These are phyloP conservation scores for Haematococcus sp. DNA, from an alignment of 139 green algal species.

Conservation along the genomic window DNA sequence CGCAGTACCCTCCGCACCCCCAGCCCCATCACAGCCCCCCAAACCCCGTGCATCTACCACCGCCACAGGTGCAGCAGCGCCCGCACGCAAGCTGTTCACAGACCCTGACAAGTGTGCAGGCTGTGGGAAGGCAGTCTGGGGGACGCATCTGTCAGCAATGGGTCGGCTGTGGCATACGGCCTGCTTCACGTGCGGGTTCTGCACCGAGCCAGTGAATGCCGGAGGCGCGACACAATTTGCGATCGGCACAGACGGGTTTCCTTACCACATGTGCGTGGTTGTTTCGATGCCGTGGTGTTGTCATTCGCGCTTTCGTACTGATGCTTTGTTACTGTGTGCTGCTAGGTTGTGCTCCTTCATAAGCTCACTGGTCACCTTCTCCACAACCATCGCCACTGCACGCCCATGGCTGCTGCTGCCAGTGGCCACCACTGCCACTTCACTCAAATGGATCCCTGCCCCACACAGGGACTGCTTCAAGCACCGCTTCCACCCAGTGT, in stretches of 20 bases:
- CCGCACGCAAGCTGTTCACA: constrained; percentile 6
- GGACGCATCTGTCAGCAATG: constrained; percentile 29
- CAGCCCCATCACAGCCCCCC: background rate
- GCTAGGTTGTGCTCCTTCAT: no score
- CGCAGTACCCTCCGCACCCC: no score
- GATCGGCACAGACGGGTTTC: constrained; percentile 15
- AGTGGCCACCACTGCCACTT: background rate
- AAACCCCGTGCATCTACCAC: background rate
- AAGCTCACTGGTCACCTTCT: no score
- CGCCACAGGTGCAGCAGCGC: background rate
- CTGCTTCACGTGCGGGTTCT: constrained; percentile 54
- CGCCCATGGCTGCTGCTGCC: background rate
- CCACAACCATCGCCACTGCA: no score
- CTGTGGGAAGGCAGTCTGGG: constrained; percentile 25
- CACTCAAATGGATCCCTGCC: background rate
- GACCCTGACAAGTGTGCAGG: constrained; percentile 35
- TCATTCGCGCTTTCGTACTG: no score
- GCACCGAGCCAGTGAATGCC: constrained; percentile 38
- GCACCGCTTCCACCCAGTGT: constrained; percentile 48
- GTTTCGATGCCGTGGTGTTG: no score
- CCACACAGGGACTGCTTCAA: constrained; percentile 39
- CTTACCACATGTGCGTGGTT: constrained; percentile 41
- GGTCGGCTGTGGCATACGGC: constrained; percentile 47
- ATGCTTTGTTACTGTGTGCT: no score
- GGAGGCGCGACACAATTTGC: constrained; percentile 9